These are phyloP conservation scores for Purpureocillium takamizusanense DNA, from an alignment of 2,329 filamentous ascomycete genomes.

Conservation along the genomic window DNA sequence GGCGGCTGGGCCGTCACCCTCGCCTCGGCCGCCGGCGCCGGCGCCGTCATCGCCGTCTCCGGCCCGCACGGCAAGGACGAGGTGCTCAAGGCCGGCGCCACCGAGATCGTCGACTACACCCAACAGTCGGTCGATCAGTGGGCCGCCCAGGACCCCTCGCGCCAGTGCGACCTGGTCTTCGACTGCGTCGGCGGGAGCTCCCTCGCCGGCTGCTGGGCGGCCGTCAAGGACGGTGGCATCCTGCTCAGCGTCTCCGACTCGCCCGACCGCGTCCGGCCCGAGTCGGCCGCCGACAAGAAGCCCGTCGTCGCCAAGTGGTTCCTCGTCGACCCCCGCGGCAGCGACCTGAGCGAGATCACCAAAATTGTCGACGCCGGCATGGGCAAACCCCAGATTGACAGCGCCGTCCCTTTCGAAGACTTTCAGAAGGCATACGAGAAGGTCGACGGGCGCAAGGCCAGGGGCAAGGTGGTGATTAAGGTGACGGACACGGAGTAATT, in stretches of 20 bases:
- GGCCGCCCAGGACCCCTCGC: conserved; percentile 15
- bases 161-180: conserved; percentile 23
- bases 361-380: conserved; percentile 22
- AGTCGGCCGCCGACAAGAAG: conserved; percentile 14
- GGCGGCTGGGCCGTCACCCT: conserved; percentile 31
- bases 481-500: too few species aligned
- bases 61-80: conserved; percentile 18
- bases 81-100: conserved; percentile 23
- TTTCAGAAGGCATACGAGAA: conserved; percentile 27
- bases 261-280: conserved; percentile 20
- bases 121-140: conserved; percentile 19
- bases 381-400: conserved; percentile 25
- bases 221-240: conserved; percentile 22
- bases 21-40: conserved; percentile 23
- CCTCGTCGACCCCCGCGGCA: conserved; percentile 26
- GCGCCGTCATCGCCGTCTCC: conserved; percentile 24
- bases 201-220: conserved; percentile 22
- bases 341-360: conserved; percentile 23
- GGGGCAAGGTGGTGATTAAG: conserved; percentile 30
- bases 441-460: conserved; percentile 23
- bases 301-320: conserved; percentile 23
- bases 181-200: conserved; percentile 27
- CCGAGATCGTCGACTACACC: conserved; percentile 26
- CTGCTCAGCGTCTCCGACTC: conserved; percentile 22
- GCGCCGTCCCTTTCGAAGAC: conserved; percentile 26